Evolutionary conservation across 192 early-diverging fungal species (phyloP).

Genomic region (Coemansia sp.): DNA sequence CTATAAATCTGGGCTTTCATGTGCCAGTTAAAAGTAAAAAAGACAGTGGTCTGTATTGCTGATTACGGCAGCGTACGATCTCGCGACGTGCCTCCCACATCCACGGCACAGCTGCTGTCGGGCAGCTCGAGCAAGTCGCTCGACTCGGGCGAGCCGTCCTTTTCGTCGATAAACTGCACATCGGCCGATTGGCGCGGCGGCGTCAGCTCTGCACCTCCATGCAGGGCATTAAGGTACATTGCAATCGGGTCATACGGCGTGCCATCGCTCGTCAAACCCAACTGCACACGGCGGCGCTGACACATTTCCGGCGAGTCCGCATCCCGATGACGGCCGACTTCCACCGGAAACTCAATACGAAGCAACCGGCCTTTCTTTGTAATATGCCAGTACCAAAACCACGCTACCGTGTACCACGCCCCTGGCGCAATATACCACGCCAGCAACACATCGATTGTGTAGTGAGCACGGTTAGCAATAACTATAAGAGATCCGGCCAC

Average conservation of each 20-base stretch:
- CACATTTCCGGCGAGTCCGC: constrained; percentile 31
- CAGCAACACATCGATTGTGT: constrained; percentile 63
- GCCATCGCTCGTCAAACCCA: constrained; percentile 44
- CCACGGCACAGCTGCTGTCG: neutral
- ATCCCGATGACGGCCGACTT: constrained; percentile 48
- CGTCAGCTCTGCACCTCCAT: constrained; percentile 13
- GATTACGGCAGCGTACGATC: neutral
- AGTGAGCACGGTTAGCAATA: constrained; percentile 66
- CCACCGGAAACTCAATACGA: constrained; percentile 53
- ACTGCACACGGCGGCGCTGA: constrained; percentile 35
- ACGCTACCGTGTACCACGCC: constrained; percentile 56
- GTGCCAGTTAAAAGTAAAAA: too few species aligned
- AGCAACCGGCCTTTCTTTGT: constrained; percentile 50
- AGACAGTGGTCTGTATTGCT: too few species aligned
- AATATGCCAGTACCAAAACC: constrained; percentile 58
- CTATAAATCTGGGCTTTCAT: too few species aligned
- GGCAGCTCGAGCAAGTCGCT: neutral
- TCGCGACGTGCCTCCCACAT: neutral
- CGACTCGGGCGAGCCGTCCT: constrained; percentile 13
- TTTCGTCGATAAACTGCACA: constrained; percentile 9
- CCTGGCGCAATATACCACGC: constrained; percentile 61
- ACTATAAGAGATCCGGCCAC: constrained; percentile 61
- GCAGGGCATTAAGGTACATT: constrained; percentile 31
- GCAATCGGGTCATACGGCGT: constrained; percentile 50
- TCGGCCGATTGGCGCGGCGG: constrained; percentile 1